These are phyloP conservation scores for Forsythia viridissima DNA, from an alignment of 257 asterid species.

Conservation along the genomic window DNA sequence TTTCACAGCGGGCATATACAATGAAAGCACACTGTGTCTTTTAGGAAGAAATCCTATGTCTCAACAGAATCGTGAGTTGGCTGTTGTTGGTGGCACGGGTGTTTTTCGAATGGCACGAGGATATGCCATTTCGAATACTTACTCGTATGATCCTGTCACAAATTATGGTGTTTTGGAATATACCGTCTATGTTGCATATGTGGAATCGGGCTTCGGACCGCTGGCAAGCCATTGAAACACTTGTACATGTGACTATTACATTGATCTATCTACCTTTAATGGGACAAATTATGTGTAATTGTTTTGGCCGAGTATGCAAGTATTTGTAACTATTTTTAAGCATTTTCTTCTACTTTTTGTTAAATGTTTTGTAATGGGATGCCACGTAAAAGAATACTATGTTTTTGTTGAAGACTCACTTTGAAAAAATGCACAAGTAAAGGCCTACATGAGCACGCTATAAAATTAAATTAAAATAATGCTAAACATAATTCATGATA, in stretches of 20 bases:
- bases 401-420: too few species aligned
- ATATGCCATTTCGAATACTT: slow-evolving; percentile 28
- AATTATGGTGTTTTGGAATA: slow-evolving; percentile 31
- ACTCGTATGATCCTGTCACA: slow-evolving; percentile 11
- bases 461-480: too few species aligned
- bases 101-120: slow-evolving; percentile 35
- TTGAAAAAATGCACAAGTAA: too few species aligned
- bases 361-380: background rate
- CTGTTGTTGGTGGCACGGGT: background rate
- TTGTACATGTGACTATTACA: too few species aligned
- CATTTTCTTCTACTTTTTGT: background rate
- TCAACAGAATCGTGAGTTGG: background rate
- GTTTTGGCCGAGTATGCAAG: background rate
- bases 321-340: background rate
- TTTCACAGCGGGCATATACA: background rate
- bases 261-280: too few species aligned
- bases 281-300: too few species aligned
- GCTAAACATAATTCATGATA: too few species aligned
- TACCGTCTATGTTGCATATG: slow-evolving; percentile 4
- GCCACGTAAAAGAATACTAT: too few species aligned
- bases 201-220: background rate
- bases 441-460: too few species aligned
- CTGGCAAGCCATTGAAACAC: background rate
- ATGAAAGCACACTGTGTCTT: background rate
- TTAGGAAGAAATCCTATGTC: background rate